A percentile compares a stretch with the other conserved stretches of the same genome.
These are phyloP conservation scores for Chaetomiaceae sp. DNA, from an alignment of 2,329 filamentous ascomycete genomes.

Conservation along the genomic window DNA sequence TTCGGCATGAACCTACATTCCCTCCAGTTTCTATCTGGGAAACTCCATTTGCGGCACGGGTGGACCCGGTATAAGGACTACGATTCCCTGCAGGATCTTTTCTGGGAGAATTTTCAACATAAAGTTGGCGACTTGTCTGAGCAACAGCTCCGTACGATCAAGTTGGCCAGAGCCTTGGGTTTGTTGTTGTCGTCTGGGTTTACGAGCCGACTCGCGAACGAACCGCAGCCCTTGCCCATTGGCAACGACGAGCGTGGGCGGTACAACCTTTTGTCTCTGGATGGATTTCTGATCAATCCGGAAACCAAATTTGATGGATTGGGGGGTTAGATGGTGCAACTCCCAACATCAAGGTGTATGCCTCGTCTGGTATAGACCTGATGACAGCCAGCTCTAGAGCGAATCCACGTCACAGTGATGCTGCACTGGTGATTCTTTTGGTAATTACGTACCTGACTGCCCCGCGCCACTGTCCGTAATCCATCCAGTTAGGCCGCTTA, in stretches of 20 bases:
- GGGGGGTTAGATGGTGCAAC: too few species aligned
- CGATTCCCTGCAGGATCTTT: constrained; percentile 27
- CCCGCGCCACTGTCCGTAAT: too few species aligned
- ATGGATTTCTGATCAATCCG: constrained; percentile 36
- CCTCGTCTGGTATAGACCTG: too few species aligned
- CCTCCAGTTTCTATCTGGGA: constrained; percentile 32
- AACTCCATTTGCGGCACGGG: constrained; percentile 35
- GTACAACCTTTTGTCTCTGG: constrained; percentile 37
- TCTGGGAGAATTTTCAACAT: constrained; percentile 33
- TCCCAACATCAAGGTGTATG: too few species aligned
- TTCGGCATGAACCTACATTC: constrained; percentile 39
- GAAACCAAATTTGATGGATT: constrained; percentile 26
- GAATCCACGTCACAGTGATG: too few species aligned
- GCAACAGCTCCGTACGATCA: constrained; percentile 29
- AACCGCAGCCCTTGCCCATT: constrained; percentile 34
- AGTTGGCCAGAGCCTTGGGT: constrained; percentile 33
- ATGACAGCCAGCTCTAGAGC: too few species aligned
- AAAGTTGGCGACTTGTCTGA: constrained; percentile 31
- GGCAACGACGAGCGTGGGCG: constrained; percentile 30
- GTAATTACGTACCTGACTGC: too few species aligned
- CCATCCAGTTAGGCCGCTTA: too few species aligned
- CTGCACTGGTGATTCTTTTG: too few species aligned
- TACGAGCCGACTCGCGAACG: constrained; percentile 37
- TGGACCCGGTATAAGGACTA: constrained; percentile 35
- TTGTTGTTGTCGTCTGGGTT: constrained; percentile 35